Conservation (phyloP, 1,284 basidiomycete genomes). For the Porphyrellus sp. region DNA sequence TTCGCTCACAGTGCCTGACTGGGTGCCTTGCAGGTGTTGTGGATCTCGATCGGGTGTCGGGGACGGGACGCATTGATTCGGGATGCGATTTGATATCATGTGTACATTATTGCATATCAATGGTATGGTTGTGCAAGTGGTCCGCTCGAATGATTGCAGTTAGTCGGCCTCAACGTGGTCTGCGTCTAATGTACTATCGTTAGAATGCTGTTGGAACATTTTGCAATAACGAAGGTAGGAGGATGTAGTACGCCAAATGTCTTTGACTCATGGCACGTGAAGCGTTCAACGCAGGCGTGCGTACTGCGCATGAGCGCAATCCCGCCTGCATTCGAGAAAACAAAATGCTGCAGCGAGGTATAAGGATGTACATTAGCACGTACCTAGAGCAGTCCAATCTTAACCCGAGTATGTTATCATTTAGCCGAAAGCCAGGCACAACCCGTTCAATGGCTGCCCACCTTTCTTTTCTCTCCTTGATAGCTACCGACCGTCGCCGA, state of each 20-base stretch:
- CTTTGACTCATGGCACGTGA: too few species aligned
- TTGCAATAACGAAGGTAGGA: too few species aligned
- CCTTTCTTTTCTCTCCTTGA: slow-evolving; percentile 67
- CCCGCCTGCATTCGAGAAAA: slow-evolving; percentile 53
- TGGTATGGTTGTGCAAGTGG: too few species aligned
- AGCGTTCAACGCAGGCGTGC: slow-evolving; percentile 48
- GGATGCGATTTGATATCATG: too few species aligned
- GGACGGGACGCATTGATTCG: not conserved
- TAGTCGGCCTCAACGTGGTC: too few species aligned
- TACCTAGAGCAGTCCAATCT: slow-evolving; percentile 71
- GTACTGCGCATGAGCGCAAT: slow-evolving; percentile 54
- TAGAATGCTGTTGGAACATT: too few species aligned
- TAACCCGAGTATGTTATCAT: slow-evolving; percentile 28
- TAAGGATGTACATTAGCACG: slow-evolving; percentile 23
- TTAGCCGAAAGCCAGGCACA: not conserved
- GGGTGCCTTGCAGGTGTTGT: not conserved
- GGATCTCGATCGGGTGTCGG: not conserved
- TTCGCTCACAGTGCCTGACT: not conserved
- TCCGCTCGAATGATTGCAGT: too few species aligned
- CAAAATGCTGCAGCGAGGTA: slow-evolving; percentile 54
- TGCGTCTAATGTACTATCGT: too few species aligned
- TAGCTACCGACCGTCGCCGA: slow-evolving; percentile 75
- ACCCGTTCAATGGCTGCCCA: slow-evolving; percentile 14
- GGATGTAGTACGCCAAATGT: too few species aligned
- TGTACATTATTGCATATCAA: too few species aligned